Evolutionary conservation across 257 asterid species (phyloP).

Genomic region (Apocynum venetum): DNA sequence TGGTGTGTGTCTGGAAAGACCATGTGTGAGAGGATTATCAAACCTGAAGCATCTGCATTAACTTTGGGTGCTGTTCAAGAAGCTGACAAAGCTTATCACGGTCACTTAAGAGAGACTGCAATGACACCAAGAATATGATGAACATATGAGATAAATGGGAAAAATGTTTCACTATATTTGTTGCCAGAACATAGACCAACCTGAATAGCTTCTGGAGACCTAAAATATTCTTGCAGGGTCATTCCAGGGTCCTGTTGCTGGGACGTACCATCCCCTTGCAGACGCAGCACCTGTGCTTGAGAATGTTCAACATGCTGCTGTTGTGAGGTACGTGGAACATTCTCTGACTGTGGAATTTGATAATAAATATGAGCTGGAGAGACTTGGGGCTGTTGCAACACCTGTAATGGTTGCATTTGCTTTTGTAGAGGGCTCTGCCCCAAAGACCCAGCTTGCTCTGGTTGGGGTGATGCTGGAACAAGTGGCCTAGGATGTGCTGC

Average conservation of each 20-base stretch:
- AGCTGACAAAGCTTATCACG: conserved; percentile 92
- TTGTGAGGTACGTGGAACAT: conserved; percentile 31
- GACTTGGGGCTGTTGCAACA: conserved; percentile 40
- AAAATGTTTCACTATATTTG: background rate
- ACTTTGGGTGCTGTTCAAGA: conserved; percentile 89
- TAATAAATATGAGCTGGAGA: conserved; percentile 42
- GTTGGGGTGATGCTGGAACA: conserved; percentile 59
- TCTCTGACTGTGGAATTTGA: conserved; percentile 53
- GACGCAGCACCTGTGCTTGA: conserved; percentile 34
- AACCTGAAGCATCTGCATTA: conserved; percentile 97
- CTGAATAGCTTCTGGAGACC: conserved; percentile 84
- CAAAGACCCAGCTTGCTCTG: conserved; percentile 64
- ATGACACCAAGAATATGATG: conserved; percentile 8
- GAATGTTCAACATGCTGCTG: conserved; percentile 44
- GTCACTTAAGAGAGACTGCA: conserved; percentile 80
- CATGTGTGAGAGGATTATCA: conserved; percentile 1
- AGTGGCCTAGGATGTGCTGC: conserved; percentile 76
- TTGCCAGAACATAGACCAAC: conserved; percentile 24
- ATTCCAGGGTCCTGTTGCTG: conserved; percentile 67
- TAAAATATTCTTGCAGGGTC: conserved; percentile 63
- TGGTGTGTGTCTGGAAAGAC: background rate
- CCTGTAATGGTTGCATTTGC: conserved; percentile 35
- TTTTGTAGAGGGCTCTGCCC: conserved; percentile 45
- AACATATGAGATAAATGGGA: conserved; percentile 1
- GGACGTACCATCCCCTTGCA: conserved; percentile 40